These are phyloP conservation scores for Tricholoma sp. DNA, from an alignment of 768 basidiomycete species.

Conservation along the genomic window DNA sequence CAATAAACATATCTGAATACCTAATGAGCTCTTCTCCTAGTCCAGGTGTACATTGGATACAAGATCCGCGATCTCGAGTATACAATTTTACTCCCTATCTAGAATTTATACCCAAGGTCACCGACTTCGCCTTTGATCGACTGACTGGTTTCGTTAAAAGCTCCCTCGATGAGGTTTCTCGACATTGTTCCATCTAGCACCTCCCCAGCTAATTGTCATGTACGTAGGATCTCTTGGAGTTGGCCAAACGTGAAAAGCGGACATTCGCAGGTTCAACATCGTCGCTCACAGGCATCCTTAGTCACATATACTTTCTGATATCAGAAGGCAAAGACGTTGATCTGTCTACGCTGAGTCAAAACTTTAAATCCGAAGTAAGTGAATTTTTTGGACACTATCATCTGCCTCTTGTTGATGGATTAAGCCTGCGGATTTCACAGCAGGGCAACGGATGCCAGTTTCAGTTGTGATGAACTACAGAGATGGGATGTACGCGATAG, in stretches of 20 bases:
- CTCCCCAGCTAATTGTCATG: not conserved
- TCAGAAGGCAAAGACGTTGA: slow-evolving; percentile 69
- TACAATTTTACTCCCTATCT: slow-evolving; percentile 80
- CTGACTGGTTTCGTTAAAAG: slow-evolving; percentile 71
- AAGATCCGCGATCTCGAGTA: slow-evolving; percentile 78
- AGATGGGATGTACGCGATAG: slow-evolving; percentile 65
- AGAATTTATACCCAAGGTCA: slow-evolving; percentile 68
- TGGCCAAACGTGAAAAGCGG: slow-evolving; percentile 56
- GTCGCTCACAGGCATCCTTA: slow-evolving; percentile 76
- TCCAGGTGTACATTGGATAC: slow-evolving; percentile 84
- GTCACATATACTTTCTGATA: slow-evolving; percentile 85
- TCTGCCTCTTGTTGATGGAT: not conserved
- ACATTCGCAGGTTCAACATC: slow-evolving; percentile 86
- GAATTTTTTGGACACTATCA: not conserved
- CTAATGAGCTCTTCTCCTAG: slow-evolving; percentile 32
- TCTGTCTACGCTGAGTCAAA: slow-evolving; percentile 50
- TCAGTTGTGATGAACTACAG: slow-evolving; percentile 62
- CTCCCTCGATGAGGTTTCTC: slow-evolving; percentile 64
- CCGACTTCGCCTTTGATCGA: slow-evolving; percentile 82
- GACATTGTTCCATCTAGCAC: not conserved
- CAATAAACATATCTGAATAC: not conserved
- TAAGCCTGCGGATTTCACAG: slow-evolving; percentile 57
- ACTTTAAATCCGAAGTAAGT: slow-evolving; percentile 57
- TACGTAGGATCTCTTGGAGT: slow-evolving; percentile 61
- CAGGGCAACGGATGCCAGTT: slow-evolving; percentile 74